A percentile compares a stretch with the other conserved stretches of the same genome.
Conservation (phyloP, 2,329 filamentous ascomycete species). For the Colletotrichum chlorophyti region DNA sequence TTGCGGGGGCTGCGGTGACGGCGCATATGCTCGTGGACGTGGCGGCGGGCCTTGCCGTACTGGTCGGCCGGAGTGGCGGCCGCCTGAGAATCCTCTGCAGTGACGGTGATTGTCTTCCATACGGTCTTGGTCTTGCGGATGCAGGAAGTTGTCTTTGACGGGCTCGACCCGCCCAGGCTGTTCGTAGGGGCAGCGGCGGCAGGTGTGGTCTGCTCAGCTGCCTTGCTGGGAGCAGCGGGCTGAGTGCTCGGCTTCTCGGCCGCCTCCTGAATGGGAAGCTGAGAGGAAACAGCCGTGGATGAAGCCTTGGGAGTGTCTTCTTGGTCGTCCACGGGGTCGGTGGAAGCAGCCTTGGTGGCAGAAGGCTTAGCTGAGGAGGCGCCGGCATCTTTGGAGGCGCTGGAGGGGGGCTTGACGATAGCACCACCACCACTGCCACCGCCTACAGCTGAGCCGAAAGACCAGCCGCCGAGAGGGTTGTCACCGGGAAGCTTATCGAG, state of each 20-base stretch:
- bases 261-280: slow-evolving; percentile 18
- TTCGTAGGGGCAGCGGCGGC: slow-evolving; percentile 27
- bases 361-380: slow-evolving; percentile 4
- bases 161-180: slow-evolving; percentile 6
- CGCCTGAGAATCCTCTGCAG: slow-evolving; percentile 49
- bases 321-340: neutral
- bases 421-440: slow-evolving; percentile 8
- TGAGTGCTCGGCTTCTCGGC: slow-evolving; percentile 1
- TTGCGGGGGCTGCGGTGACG: slow-evolving; percentile 41
- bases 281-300: neutral
- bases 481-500: slow-evolving; percentile 60
- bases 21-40: slow-evolving; percentile 44
- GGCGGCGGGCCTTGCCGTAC: slow-evolving; percentile 41
- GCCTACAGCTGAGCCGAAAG: slow-evolving; percentile 34
- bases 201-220: neutral
- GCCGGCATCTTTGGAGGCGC: neutral
- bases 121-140: slow-evolving; percentile 44
- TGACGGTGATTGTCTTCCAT: slow-evolving; percentile 53
- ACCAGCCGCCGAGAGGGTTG: slow-evolving; percentile 61
- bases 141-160: slow-evolving; percentile 32
- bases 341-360: neutral
- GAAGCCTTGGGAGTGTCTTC: neutral
- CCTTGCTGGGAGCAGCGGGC: neutral
- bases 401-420: slow-evolving; percentile 9
- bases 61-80: slow-evolving; percentile 5